These are phyloP conservation scores for Ophiostoma ulmi DNA, from an alignment of 2,329 filamentous ascomycete species.

Conservation along the genomic window DNA sequence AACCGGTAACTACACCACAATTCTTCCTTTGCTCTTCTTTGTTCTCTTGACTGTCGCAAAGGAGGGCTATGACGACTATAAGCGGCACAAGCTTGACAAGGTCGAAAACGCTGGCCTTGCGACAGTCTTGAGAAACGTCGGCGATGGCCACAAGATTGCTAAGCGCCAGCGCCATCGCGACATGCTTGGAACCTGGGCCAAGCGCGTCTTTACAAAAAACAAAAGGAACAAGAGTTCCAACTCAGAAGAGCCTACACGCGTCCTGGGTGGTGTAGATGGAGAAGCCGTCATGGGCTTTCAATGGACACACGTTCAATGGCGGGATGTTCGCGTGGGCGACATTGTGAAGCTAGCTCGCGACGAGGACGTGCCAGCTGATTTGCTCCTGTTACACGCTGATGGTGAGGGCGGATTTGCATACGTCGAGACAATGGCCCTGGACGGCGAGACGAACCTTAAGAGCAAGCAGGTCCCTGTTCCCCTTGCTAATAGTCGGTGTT, in stretches of 20 bases:
- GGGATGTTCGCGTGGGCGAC: slow-evolving; percentile 47
- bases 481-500: slow-evolving; percentile 48
- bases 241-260: background rate
- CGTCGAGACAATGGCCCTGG: slow-evolving; percentile 77
- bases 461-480: slow-evolving; percentile 63
- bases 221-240: background rate
- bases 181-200: background rate
- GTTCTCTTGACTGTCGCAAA: slow-evolving; percentile 76
- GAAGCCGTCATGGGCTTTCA: slow-evolving; percentile 18
- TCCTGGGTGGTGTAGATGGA: slow-evolving; percentile 16
- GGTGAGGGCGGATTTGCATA: slow-evolving; percentile 77
- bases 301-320: slow-evolving; percentile 48
- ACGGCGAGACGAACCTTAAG: slow-evolving; percentile 79
- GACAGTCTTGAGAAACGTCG: slow-evolving; percentile 39
- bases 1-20: slow-evolving; percentile 68
- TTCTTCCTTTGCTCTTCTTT: slow-evolving; percentile 68
- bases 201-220: background rate
- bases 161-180: slow-evolving; percentile 12
- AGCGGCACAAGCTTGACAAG: slow-evolving; percentile 73
- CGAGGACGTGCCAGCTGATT: slow-evolving; percentile 75
- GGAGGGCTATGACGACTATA: slow-evolving; percentile 81
- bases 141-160: slow-evolving; percentile 7
- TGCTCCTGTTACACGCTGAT: slow-evolving; percentile 70
- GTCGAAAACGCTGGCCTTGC: slow-evolving; percentile 63
- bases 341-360: slow-evolving; percentile 55